phyloP scores from a whole-genome alignment of 2,329 filamentous ascomycete genomes.

The Penicillium italicum region DNA sequence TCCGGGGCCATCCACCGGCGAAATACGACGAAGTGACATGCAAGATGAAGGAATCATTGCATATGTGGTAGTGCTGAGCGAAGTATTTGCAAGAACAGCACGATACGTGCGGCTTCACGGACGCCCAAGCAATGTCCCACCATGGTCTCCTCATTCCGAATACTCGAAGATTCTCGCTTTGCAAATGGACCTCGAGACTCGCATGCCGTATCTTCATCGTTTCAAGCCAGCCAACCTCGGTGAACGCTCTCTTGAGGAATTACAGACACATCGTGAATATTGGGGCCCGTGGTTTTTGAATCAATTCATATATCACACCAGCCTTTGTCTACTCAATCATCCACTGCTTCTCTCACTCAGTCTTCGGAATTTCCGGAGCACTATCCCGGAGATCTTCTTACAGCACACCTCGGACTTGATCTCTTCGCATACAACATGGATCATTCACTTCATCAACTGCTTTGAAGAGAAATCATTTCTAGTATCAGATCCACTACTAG shows the following conservation, averaged over 20 bases:
- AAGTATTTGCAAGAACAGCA: conserved; percentile 49
- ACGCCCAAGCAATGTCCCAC: conserved; percentile 43
- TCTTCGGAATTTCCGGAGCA: conserved; percentile 51
- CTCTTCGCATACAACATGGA: conserved; percentile 52
- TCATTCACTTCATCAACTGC: conserved; percentile 51
- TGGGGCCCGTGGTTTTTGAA: conserved; percentile 54
- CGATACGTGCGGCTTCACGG: conserved; percentile 48
- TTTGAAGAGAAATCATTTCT: conserved; percentile 46
- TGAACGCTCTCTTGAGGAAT: conserved; percentile 40
- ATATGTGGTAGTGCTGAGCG: conserved; percentile 47
- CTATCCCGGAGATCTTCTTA: conserved; percentile 54
- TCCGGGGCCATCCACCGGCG: conserved; percentile 19
- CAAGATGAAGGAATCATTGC: conserved; percentile 44
- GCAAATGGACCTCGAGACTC: conserved; percentile 53
- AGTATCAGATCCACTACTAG: conserved; percentile 48
- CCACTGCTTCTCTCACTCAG: conserved; percentile 52
- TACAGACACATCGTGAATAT: conserved; percentile 48
- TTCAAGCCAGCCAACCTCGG: conserved; percentile 50
- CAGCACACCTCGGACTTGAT: conserved; percentile 54
- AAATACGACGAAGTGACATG: conserved; percentile 28
- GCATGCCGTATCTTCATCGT: conserved; percentile 50
- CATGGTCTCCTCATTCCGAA: conserved; percentile 52
- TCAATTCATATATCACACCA: conserved; percentile 53
- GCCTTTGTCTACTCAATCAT: conserved; percentile 53
- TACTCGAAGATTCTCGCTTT: conserved; percentile 51